Percentiles rank a stretch among this genome's conserved stretches.
phyloP scores from a whole-genome alignment of 768 basidiomycete genomes.

The Rickenella mellea region DNA sequence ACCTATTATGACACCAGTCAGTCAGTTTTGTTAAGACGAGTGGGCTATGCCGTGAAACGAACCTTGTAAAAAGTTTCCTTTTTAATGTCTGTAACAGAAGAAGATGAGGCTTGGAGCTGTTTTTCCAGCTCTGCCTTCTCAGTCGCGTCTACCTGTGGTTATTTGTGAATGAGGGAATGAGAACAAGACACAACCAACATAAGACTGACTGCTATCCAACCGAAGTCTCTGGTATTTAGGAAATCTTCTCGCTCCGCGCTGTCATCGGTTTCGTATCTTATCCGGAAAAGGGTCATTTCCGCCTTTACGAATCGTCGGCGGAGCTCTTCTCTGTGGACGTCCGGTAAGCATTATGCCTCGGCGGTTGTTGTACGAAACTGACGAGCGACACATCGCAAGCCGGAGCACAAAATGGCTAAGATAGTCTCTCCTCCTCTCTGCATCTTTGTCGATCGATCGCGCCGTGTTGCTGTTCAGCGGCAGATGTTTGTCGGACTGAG shows the following conservation, averaged over 20 bases:
- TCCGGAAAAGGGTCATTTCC: slow-evolving; percentile 73
- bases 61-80: slow-evolving; percentile 76
- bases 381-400: slow-evolving; percentile 95
- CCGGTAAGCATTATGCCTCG: neutral
- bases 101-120: slow-evolving; percentile 42
- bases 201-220: slow-evolving; percentile 47
- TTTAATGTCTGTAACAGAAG: slow-evolving; percentile 26
- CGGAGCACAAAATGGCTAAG: slow-evolving; percentile 90
- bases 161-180: neutral
- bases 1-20: slow-evolving; percentile 40
- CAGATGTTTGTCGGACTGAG: slow-evolving; percentile 68
- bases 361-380: slow-evolving; percentile 25
- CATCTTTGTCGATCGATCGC: slow-evolving; percentile 34
- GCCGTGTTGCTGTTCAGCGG: slow-evolving; percentile 56
- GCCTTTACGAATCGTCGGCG: slow-evolving; percentile 82
- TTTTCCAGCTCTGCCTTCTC: slow-evolving; percentile 43
- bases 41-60: slow-evolving; percentile 1
- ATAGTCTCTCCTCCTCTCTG: slow-evolving; percentile 73
- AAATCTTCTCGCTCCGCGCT: slow-evolving; percentile 53
- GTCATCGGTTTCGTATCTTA: slow-evolving; percentile 67
- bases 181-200: neutral
- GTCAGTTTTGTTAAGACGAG: neutral
- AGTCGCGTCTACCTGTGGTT: slow-evolving; percentile 41
- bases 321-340: slow-evolving; percentile 67
- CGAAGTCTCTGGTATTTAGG: slow-evolving; percentile 52